Conservation (phyloP, 176 grass and related monocot species). For the Poa pratensis region DNA sequence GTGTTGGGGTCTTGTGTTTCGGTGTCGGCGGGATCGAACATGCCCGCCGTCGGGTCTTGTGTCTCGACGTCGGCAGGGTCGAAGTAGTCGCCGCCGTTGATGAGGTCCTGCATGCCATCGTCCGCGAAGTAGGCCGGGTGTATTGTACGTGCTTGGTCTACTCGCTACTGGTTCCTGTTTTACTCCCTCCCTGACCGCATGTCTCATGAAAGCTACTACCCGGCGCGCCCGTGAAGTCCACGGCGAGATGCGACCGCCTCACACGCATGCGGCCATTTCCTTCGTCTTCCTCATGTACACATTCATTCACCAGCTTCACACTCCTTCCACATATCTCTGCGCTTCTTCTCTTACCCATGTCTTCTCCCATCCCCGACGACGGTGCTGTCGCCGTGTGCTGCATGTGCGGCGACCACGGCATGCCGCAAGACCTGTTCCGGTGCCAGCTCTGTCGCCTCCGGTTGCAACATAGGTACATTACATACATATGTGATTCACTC, state of each 20-base stretch:
- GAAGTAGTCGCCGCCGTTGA: no score
- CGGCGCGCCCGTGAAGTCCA: background rate
- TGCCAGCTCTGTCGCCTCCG: background rate
- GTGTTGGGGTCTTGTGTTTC: no score
- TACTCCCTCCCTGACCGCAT: no score
- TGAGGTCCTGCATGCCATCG: no score
- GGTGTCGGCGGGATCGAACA: no score
- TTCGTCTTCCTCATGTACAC: background rate
- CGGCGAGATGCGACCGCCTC: background rate
- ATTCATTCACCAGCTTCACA: background rate
- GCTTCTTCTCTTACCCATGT: background rate
- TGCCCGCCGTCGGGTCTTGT: no score
- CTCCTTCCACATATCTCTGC: background rate
- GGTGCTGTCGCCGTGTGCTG: background rate
- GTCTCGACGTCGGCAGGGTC: no score
- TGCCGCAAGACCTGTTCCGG: background rate
- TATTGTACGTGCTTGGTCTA: no score
- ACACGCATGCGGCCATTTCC: background rate
- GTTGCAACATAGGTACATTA: background rate
- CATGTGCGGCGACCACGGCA: background rate
- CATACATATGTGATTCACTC: no score
- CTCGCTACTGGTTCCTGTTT: no score
- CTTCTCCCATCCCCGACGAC: background rate
- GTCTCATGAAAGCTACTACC: no score
- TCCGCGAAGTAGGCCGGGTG: no score